Evolutionary conservation across 495 filamentous ascomycete species (phyloP), one percentile per base, ranked within the genome.

Genomic region (Aspergillus biplanus): DNA sequence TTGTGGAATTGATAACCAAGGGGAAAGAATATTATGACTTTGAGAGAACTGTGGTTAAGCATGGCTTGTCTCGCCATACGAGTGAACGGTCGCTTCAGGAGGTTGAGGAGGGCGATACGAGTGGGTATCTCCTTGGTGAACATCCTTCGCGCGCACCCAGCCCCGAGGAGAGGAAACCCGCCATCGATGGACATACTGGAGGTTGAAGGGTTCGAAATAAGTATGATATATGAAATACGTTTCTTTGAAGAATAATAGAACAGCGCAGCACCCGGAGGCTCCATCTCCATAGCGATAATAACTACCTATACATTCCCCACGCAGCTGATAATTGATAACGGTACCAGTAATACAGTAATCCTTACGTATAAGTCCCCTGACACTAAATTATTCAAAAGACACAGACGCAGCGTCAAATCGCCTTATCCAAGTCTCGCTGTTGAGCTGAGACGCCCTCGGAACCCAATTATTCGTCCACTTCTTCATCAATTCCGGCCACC

Each of bases 11-110:
- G 5, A 6, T 72, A 6, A 44, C 52, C 7, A 72, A 76, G 44
- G 63, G 58, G 33, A 59, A 67, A n/a, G 62, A 66, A 58, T 76
- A 71, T 49, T 37, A 67, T n/a, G 64, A 69, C 6, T 76, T 74
- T 57, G 71, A 74, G 50, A 58, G n/a, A 18, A 15, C 33, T 56
- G 59, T 53, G 39, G 59, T 42, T 42, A 65, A 63, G 56, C 55
- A 65, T 44, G 63, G 63, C 1, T 5, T 62, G 33, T 35, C 33
- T 4, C 52, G 13, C 3, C 9, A 33, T 54, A 15, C 52, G n/a
- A 54, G 52, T 33, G 21, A 54, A 4, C 52, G n/a, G 12, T 33
- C 52, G 31, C 31, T 54, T 13, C n/a, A 12, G 6, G 49, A 52
- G 49, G 49, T 31, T 52, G 49, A 52, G 18, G 37, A 39, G 13